Base-by-base conservation (phyloP, 2,329 filamentous ascomycete genomes). In the Penicillium freii region DNA sequence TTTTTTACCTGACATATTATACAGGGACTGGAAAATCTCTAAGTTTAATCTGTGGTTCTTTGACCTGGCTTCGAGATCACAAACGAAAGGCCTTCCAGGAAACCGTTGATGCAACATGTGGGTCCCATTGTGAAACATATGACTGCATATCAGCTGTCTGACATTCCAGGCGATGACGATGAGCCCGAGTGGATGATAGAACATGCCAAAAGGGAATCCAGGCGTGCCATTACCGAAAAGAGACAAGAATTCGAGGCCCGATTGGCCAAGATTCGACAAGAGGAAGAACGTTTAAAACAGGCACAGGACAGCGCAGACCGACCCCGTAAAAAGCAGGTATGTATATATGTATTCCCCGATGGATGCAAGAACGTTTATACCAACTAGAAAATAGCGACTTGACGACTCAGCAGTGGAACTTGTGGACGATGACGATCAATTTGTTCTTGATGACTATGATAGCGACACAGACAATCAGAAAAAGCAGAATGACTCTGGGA, bases 11-110 rank as follows among this genome's bases (percentile, higher is more conserved):
- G 9, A 53, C 13, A 25, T 44, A 33, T 21, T 25, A 27, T 43
- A 34, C 63, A 78, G 77, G 77, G 59, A 79, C 77, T 64, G 92
- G 92, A 44, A 97, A 97, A 82, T 96, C 92, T 1, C 76, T 97
- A 44, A 96, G 92, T 63, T 81, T 97, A 29, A 94, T 97, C 61
- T 97, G 92, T 71, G 89, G 88, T 40, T 87, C 92, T 6, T 74
- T 97, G 67, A 96, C 92, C 3, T 97, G 92, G 92, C 80, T 97
- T n/a, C 87, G 92, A 47, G 84, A 90, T 56, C 84, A 92, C 75
- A 93, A 95, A 72, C 79, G 86, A 74, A 71, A 79, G 68, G 65
- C 72, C 59, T 75, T 88, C 79, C 74, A 88, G 79, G 73, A 81
- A 70, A 62, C 82, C 67, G 45, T 82, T 80, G 56, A 80, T 69